Evolutionary conservation across 129 eudicot species (phyloP), one percentile per base, ranked within the genome.

Genomic region (Flaveria sonorensis): DNA sequence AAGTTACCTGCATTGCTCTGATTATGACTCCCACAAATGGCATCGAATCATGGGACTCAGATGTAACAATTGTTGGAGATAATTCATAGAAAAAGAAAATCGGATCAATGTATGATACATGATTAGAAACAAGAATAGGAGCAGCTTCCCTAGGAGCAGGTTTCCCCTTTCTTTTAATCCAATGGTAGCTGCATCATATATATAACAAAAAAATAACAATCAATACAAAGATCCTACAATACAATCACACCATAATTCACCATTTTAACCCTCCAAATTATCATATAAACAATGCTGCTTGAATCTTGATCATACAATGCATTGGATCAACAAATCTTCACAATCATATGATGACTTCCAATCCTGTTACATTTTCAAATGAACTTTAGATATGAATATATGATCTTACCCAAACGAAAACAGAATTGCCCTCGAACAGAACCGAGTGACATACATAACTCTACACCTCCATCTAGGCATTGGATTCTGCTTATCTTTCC

Each of bases 1-100:
- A 57, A 10, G 11, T 66, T 91, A 94, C 99, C 99, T 94, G 99
- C 99, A 94, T 94, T 63, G 97, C 96, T 83, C 97, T 85, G 77
- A 94, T 94, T 70, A 94, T 94, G 81, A 95, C 92, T 77, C 99
- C 99, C 24, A 94, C 99, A 20, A 91, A 78, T 32, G 99, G 99
- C 94, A 86, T 87, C 63, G 99, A 87, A 82, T 91, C 99, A 86
- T 94, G 99, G 81, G 99, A 94, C 72, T 94, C 99, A 1, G 97
- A 86, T 39, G 99, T 85, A 79, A 94, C 99, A 32, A 91, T 94
- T 18, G 96, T 91, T 36, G 99, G 99, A 81, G 80, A 94, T 30
- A 85, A 78, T 74, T 94, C 97, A 43, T 86, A 94, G 89, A 94
- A 94, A 77, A 77, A 94, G 88, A 91, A 94, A 21, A 94, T 94